Base-by-base conservation (phyloP, 768 basidiomycete genomes). In the Rossbeevera mucosa region DNA sequence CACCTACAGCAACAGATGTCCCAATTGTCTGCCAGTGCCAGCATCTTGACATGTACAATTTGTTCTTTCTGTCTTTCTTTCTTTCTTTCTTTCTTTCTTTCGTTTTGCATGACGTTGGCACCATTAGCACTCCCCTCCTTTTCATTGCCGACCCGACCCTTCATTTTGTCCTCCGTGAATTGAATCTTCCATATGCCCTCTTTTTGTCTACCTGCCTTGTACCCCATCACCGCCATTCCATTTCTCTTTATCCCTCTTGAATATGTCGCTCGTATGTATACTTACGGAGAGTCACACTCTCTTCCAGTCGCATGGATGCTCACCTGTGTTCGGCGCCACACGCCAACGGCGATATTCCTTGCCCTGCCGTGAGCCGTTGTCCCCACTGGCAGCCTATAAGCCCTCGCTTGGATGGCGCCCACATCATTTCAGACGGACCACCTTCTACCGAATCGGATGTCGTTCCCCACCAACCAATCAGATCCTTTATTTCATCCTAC, bases 61-160 rank as follows among this genome's bases (percentile, higher is more conserved):
- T n/a, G n/a, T n/a, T n/a, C n/a, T n/a, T n/a, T n/a, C n/a, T n/a
- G n/a, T n/a, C n/a, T n/a, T n/a, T n/a, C n/a, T n/a, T n/a, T n/a
- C n/a, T n/a, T n/a, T n/a, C n/a, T n/a, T n/a, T n/a, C n/a, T n/a
- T n/a, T n/a, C n/a, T n/a, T n/a, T n/a, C 28, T 47, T 30, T 43
- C 30, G 18, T 1, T 26, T 52, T 38, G 36, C 41, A 33, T 46
- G 24, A 42, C 3, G 38, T 41, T 22, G 40, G 40, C 36, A 36
- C 33, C n/a, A 36, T 4, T 36, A 38, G 9, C 18, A 18, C 18
- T 20, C 18, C 36, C 18, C 36, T 38, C 36, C 36, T 38, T 38
- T 18, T 20, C 30, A 1, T 28, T 51, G 55, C 55, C 56, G 56
- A 57, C 16, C 7, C 46, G 56, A 47, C 56, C 56, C 50, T 57